These are phyloP conservation scores for Lachnellula cervina DNA, from an alignment of 2,329 filamentous ascomycete species.

Conservation along the genomic window DNA sequence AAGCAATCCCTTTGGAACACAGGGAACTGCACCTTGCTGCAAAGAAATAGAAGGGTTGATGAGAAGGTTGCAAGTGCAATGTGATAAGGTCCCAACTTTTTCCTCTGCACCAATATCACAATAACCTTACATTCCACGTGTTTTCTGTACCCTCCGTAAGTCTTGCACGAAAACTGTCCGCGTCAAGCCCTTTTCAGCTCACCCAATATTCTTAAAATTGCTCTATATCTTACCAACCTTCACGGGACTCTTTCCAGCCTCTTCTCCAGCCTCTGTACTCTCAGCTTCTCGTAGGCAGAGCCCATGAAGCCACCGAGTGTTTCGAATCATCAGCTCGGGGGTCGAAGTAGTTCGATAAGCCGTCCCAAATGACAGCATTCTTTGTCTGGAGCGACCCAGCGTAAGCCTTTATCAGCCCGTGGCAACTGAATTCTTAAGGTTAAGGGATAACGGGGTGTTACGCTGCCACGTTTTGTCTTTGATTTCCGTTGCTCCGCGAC, in stretches of 20 bases:
- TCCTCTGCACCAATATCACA: constrained; percentile 3
- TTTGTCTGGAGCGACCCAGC: constrained; percentile 4
- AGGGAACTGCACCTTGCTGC: constrained; percentile 14
- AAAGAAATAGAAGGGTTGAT: constrained; percentile 8
- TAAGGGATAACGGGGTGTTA: constrained; percentile 15
- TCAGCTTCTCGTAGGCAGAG: background rate
- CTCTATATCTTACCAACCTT: background rate
- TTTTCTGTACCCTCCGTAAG: constrained; percentile 3
- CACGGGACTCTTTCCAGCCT: background rate
- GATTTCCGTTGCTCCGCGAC: constrained; percentile 16
- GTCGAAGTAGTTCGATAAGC: constrained; percentile 1
- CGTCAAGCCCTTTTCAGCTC: background rate
- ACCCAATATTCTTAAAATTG: constrained; percentile 1
- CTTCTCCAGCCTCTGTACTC: background rate
- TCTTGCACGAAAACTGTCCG: background rate
- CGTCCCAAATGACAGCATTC: constrained; percentile 16
- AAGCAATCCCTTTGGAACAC: constrained; percentile 5
- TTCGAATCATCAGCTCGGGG: background rate
- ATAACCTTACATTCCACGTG: constrained; percentile 16
- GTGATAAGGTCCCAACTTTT: constrained; percentile 10
- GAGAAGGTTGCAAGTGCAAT: constrained; percentile 10
- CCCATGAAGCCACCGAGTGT: background rate
- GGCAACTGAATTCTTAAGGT: constrained; percentile 14
- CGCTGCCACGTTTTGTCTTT: constrained; percentile 16
- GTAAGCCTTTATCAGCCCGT: constrained; percentile 7